Evolutionary conservation across 345 rosid genomes (phyloP), one percentile per base, ranked within the genome.

Genomic region (Eucalyptus lansdowneana): DNA sequence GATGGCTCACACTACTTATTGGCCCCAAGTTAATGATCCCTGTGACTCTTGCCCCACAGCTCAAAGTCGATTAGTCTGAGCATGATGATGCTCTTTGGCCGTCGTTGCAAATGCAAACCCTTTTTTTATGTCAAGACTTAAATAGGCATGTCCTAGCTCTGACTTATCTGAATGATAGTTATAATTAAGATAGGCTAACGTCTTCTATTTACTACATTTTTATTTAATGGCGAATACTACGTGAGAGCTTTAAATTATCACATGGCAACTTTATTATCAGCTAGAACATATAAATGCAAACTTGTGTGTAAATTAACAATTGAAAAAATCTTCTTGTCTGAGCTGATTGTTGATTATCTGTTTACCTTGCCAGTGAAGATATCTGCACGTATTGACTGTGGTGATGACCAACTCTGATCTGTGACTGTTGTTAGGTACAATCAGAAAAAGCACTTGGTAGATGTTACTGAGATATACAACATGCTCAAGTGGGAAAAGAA

Each of bases 381-480:
- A 40, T 21, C 85, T 76, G 47, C 85, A 3, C 2, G 9, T 76
- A 40, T 19, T 76, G 44, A 76, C 7, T 10, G 5, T 1, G 16
- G 15, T 40, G 83, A 76, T 60, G 47, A 31, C 65, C 6, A 6
- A 2, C 50, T 88, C 25, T 86, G 60, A 86, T 31, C 69, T 54
- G 21, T 21, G 60, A 87, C 42, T 34, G 31, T 92, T 76, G 89
- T 89, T 91, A 98, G 99, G 87, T 96, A 96, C 91, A 94, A 93
- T 12, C 92, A 86, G 86, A 89, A 90, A 89, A 93, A 92, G 88
- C 99, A 98, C 88, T 91, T 98, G 69, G 89, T 96, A 90, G 99
- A 98, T 91, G 99, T 98, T 34, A 98, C 99, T 0, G 99, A 98
- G 95, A 96, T 98, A 87, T 97, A 96, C 94, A 98, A 97, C 92